These are phyloP conservation scores for Phialocephala subalpina DNA, from an alignment of 2,329 filamentous ascomycete species.

Conservation along the genomic window DNA sequence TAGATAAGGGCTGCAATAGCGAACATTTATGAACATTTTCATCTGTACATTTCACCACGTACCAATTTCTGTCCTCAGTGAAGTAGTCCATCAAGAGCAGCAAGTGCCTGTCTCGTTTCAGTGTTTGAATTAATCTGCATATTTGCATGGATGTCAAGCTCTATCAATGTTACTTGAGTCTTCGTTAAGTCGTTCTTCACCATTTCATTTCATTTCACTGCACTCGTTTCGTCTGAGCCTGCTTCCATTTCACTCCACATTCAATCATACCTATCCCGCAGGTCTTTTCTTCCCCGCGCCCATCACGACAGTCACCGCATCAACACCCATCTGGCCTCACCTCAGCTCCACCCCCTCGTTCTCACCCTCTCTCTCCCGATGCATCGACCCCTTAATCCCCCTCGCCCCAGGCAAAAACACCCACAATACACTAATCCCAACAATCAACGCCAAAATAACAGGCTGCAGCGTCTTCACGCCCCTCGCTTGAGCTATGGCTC, in stretches of 20 bases:
- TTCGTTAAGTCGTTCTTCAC: neutral
- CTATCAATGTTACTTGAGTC: no score
- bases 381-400: neutral
- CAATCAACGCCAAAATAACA: slow-evolving; percentile 58
- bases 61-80: no score
- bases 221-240: neutral
- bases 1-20: slow-evolving; percentile 6
- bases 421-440: slow-evolving; percentile 35
- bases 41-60: slow-evolving; percentile 2
- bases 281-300: no score
- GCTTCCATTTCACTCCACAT: no score
- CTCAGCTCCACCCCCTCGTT: neutral
- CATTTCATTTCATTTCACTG: neutral
- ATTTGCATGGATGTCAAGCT: no score
- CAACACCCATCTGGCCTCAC: no score
- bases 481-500: slow-evolving; percentile 67
- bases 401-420: slow-evolving; percentile 11
- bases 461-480: slow-evolving; percentile 66
- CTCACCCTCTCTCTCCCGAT: neutral
- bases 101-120: neutral
- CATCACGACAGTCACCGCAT: no score
- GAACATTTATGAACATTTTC: slow-evolving; percentile 7
- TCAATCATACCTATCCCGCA: no score
- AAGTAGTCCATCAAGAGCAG: no score
- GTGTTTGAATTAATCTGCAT: neutral